A percentile compares a stretch with the other conserved stretches of the same genome.
phyloP scores from a whole-genome alignment of 2,329 filamentous ascomycete species.

The Colletotrichum shisoi region DNA sequence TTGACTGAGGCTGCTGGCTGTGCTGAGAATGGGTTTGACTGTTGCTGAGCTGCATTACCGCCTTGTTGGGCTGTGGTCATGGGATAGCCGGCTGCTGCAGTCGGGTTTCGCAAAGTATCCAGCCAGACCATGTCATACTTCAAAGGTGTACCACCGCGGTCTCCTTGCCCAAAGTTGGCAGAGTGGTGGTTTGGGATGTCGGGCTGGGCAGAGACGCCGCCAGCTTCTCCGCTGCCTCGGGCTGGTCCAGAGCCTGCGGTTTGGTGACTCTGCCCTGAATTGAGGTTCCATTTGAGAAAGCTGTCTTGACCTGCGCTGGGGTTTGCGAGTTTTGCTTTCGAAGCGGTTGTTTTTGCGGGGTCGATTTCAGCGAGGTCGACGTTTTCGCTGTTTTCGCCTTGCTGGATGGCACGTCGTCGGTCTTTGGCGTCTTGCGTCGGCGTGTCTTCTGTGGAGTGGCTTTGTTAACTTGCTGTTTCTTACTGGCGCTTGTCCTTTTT shows the following conservation, averaged over 20 bases:
- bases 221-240: slow-evolving; percentile 3
- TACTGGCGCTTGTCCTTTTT: slow-evolving; percentile 17
- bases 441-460: slow-evolving; percentile 29
- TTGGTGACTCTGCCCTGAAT: neutral
- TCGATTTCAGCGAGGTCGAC: slow-evolving; percentile 10
- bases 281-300: neutral
- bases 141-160: neutral
- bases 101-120: slow-evolving; percentile 13
- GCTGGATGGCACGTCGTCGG: slow-evolving; percentile 6
- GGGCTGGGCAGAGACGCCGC: neutral
- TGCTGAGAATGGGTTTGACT: neutral
- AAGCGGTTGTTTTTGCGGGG: slow-evolving; percentile 14
- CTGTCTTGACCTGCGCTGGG: neutral
- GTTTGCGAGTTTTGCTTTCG: neutral
- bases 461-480: slow-evolving; percentile 36
- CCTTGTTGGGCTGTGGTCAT: neutral
- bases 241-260: neutral
- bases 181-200: neutral
- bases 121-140: slow-evolving; percentile 31
- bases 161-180: slow-evolving; percentile 2
- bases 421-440: slow-evolving; percentile 20
- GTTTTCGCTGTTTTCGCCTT: slow-evolving; percentile 7
- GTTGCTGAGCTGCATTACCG: neutral
- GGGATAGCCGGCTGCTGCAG: neutral
- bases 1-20: neutral